Base-by-base conservation (phyloP, 441 rosid species). In the Pelargonium citronellum region DNA sequence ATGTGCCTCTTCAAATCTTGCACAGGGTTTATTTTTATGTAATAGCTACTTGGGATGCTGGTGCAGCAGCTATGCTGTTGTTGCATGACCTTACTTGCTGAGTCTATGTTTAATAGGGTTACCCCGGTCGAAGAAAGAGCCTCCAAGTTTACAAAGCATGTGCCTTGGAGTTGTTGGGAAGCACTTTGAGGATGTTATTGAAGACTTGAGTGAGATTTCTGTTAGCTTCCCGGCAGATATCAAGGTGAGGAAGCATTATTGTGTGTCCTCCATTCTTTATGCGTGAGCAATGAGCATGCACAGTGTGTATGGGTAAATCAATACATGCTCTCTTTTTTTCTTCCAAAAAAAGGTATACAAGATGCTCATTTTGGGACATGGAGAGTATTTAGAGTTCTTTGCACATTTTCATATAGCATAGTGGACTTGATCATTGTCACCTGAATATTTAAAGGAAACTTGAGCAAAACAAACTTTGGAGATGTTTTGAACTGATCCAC, bases 111-210 rank as follows among this genome's bases (percentile, higher is more conserved):
- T 70, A 60, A 62, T 75, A 90, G 98, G 86, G 71, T 60, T 49
- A 13, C 66, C 37, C 17, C 0, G 43, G 47, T 66, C 69, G 84
- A 86, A 69, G 77, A 64, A 51, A 13, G 83, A 75, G 63, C 86
- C 92, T 49, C 92, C 90, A 22, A 86, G 86, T 71, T 85, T 94
- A 68, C 79, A 87, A 8, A 87, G 81, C 79, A 80, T 89, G 78
- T 94, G 97, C 77, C 87, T 94, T 24, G 97, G 91, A 39, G 87
- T 91, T 80, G 74, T 94, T 67, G 97, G 98, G 13, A 80, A 62
- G 77, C 81, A 94, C 84, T 82, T 94, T 75, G 96, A 94, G 76
- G 97, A 90, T 39, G 79, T 94, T 22, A 70, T 82, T 39, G 80
- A 74, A 9, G 87, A 91, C 63, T 78, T 94, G 80, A 75, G 71